A percentile compares a stretch with the other conserved stretches of the same genome.
phyloP scores from a whole-genome alignment of 306 rosid genomes.

The Gastrolobium bilobum region DNA sequence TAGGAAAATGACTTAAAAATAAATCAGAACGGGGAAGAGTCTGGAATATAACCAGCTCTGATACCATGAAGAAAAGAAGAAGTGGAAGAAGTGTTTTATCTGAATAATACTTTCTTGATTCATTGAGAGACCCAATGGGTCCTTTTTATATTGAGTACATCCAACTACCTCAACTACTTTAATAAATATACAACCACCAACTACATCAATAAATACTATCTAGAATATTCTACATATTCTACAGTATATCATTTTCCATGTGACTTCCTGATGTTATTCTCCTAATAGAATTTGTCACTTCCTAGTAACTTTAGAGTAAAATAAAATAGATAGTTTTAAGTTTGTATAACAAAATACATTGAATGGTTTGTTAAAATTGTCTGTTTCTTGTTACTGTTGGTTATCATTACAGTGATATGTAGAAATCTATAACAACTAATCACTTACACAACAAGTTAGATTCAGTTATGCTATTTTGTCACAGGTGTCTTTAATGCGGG shows the following conservation, averaged over 20 bases:
- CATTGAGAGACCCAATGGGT: no score
- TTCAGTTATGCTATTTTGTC: background rate
- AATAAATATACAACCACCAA: no score
- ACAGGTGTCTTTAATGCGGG: background rate
- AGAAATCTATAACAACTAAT: constrained; percentile 3
- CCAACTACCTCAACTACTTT: no score
- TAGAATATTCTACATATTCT: no score
- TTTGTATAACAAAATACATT: background rate
- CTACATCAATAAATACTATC: no score
- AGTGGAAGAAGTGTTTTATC: no score
- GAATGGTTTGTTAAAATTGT: constrained; percentile 12
- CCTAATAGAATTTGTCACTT: background rate
- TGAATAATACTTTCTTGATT: no score
- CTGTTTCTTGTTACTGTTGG: constrained; percentile 1
- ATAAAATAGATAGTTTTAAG: background rate
- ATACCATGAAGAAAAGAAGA: no score
- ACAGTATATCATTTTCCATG: background rate
- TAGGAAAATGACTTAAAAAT: no score
- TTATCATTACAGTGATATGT: background rate
- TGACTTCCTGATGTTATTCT: constrained; percentile 14
- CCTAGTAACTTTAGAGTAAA: background rate
- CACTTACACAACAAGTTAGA: constrained; percentile 3
- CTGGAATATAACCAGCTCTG: no score
- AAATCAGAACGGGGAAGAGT: no score
- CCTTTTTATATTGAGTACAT: no score